Evolutionary conservation across 371 early-diverging fungal genomes (phyloP).

Genomic region (Rhizopus microsporus): DNA sequence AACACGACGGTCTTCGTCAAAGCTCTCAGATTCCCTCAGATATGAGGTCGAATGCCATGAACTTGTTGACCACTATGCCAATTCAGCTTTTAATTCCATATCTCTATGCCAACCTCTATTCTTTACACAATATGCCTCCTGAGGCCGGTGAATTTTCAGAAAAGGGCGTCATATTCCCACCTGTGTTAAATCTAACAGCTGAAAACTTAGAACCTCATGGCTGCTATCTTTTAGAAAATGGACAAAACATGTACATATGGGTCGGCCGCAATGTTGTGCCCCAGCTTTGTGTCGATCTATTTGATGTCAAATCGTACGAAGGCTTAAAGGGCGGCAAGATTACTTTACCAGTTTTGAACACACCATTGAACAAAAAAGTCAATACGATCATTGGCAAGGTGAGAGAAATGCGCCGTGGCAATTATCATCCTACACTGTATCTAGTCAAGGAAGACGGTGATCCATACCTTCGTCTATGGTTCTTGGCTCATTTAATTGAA

Average conservation of each 20-base stretch:
- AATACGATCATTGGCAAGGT: constrained; percentile 61
- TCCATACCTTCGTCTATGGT: constrained; percentile 79
- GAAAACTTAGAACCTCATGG: constrained; percentile 87
- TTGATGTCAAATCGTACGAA: constrained; percentile 63
- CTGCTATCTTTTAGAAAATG: constrained; percentile 82
- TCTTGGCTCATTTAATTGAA: constrained; percentile 86
- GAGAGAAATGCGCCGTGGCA: constrained; percentile 58
- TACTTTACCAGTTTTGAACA: constrained; percentile 59
- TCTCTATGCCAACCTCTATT: constrained; percentile 79
- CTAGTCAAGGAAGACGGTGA: constrained; percentile 94
- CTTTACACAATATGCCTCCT: constrained; percentile 81
- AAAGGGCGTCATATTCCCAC: constrained; percentile 70
- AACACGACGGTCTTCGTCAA: constrained; percentile 69
- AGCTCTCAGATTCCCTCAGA: constrained; percentile 75
- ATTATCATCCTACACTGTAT: constrained; percentile 68
- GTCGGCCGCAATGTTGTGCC: constrained; percentile 81
- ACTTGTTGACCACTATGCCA: constrained; percentile 74
- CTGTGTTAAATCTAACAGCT: constrained; percentile 76
- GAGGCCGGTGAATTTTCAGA: constrained; percentile 63
- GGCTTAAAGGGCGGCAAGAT: constrained; percentile 65
- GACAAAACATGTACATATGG: constrained; percentile 87
- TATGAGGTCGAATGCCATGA: constrained; percentile 71
- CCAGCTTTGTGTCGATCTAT: constrained; percentile 71
- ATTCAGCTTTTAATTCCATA: constrained; percentile 77
- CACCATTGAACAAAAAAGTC: constrained; percentile 59